Percentiles rank a stretch among this genome's conserved stretches.
Evolutionary conservation across 108 stramenopile genomes (phyloP).

Genomic region (Fistulifera pelliculosa): DNA sequence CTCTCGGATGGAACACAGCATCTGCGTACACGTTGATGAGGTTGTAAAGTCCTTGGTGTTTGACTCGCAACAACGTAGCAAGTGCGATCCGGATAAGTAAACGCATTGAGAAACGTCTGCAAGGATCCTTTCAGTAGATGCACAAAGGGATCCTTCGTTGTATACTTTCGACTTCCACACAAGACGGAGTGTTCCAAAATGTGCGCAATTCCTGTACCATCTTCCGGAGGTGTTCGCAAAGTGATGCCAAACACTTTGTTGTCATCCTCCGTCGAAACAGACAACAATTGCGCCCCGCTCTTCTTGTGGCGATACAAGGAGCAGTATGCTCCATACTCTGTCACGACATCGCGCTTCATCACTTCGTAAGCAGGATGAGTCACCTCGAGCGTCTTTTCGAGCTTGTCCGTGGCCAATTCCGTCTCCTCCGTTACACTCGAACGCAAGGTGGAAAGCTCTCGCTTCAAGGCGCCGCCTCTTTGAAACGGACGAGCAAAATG

Average conservation of each 20-base stretch:
- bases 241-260: slow-evolving; percentile 99
- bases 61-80: slow-evolving; percentile 97
- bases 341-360: slow-evolving; percentile 53
- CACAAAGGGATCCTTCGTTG: slow-evolving; percentile 95
- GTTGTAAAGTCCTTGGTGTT: slow-evolving; percentile 98
- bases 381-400: slow-evolving; percentile 29
- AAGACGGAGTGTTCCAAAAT: slow-evolving; percentile 98
- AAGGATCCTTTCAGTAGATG: slow-evolving; percentile 90
- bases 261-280: slow-evolving; percentile 87
- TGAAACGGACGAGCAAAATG: no score
- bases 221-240: slow-evolving; percentile 93
- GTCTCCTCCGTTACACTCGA: no score
- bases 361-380: slow-evolving; percentile 76
- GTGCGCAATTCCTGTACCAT: slow-evolving; percentile 96
- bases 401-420: no score
- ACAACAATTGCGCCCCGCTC: slow-evolving; percentile 84
- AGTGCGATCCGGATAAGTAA: slow-evolving; percentile 98
- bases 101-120: slow-evolving; percentile 98
- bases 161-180: slow-evolving; percentile 94
- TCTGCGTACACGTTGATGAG: slow-evolving; percentile 98
- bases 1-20: slow-evolving; percentile 93
- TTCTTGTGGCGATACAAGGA: slow-evolving; percentile 90
- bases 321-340: slow-evolving; percentile 77
- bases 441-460: no score
- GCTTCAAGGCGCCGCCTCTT: no score